These are phyloP conservation scores for Magnaporthiopsis poae DNA, from an alignment of 2,329 filamentous ascomycete genomes.

Conservation along the genomic window DNA sequence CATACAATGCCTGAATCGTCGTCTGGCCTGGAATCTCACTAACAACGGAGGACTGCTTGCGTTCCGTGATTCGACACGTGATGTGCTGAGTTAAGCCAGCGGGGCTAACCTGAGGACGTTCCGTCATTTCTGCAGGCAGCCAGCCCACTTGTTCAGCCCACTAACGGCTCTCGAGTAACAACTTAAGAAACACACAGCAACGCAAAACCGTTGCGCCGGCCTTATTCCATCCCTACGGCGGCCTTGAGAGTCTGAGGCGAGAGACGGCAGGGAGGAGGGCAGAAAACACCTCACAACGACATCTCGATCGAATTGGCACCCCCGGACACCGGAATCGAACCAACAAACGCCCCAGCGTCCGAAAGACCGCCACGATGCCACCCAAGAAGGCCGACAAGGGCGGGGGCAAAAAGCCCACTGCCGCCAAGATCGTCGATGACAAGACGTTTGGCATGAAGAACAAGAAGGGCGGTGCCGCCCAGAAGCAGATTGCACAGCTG, in stretches of 20 bases:
- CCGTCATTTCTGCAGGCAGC: not conserved
- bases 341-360: not conserved
- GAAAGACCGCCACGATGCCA: slow-evolving; percentile 49
- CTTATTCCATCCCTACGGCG: not conserved
- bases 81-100: not conserved
- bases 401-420: slow-evolving; percentile 43
- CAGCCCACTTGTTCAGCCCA: not conserved
- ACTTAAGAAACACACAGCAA: not conserved
- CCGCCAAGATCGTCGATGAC: slow-evolving; percentile 67
- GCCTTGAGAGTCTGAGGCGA: not conserved
- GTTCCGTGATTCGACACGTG: not conserved
- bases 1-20: not conserved
- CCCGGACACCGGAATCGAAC: not conserved
- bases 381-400: slow-evolving; percentile 55
- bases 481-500: slow-evolving; percentile 83
- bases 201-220: not conserved
- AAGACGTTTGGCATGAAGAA: slow-evolving; percentile 99
- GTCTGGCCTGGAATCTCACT: not conserved
- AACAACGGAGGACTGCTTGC: not conserved
- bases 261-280: not conserved
- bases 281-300: not conserved
- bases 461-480: slow-evolving; percentile 86
- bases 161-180: not conserved
- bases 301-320: not conserved
- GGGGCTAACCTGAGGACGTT: not conserved